phyloP scores from a whole-genome alignment of 768 basidiomycete genomes.

The Collybia sordida region DNA sequence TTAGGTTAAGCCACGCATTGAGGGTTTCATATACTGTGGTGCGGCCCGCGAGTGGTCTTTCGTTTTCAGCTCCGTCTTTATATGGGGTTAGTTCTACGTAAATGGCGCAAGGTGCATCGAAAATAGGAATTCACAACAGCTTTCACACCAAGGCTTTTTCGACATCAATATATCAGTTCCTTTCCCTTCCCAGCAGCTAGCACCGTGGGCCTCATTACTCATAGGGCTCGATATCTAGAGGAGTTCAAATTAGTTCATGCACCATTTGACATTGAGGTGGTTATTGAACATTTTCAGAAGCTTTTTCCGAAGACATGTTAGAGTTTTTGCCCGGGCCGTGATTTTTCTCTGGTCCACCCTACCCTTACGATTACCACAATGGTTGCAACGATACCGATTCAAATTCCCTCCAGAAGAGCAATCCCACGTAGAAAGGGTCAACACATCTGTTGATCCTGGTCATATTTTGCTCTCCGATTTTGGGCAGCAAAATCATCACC shows the following conservation, averaged over 20 bases:
- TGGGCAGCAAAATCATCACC: too few species aligned
- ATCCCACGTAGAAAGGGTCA: neutral
- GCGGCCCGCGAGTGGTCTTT: too few species aligned
- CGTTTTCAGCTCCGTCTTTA: too few species aligned
- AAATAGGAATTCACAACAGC: too few species aligned
- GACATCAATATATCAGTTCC: too few species aligned
- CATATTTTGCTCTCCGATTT: too few species aligned
- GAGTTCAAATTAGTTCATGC: neutral
- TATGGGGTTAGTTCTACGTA: too few species aligned
- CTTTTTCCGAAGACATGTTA: neutral
- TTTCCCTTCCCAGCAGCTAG: neutral
- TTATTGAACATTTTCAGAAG: constrained; percentile 5
- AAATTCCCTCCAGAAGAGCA: neutral
- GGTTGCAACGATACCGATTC: neutral
- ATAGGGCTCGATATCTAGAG: neutral
- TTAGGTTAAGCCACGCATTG: neutral
- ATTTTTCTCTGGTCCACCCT: constrained; percentile 6
- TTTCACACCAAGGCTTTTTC: too few species aligned
- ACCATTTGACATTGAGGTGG: neutral
- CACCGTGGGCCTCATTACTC: neutral
- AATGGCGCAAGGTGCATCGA: too few species aligned
- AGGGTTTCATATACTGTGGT: too few species aligned
- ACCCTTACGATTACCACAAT: neutral
- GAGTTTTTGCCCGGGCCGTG: constrained; percentile 2
- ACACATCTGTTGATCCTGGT: neutral